phyloP scores from a whole-genome alignment of 108 stramenopile genomes.

The Discostella pseudostelligera region DNA sequence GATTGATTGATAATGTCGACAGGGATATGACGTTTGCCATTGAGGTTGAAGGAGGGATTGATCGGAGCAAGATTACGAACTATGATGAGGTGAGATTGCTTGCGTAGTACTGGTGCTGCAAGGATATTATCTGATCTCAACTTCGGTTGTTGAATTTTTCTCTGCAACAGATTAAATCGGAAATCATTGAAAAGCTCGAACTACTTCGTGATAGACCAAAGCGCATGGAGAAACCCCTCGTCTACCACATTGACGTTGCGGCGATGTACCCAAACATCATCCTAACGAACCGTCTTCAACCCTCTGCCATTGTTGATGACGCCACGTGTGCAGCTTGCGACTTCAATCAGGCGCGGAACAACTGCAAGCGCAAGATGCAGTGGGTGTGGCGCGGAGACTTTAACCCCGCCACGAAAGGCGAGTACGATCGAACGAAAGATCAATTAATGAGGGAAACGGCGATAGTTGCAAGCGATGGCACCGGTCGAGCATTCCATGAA shows the following conservation, averaged over 20 bases:
- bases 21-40: conserved; percentile 95
- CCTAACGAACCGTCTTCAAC: conserved; percentile 97
- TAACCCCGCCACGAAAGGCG: conserved; percentile 82
- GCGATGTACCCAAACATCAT: conserved; percentile 99
- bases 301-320: conserved; percentile 94
- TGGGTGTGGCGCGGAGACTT: conserved; percentile 99
- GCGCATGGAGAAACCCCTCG: conserved; percentile 88
- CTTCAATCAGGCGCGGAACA: conserved; percentile 92
- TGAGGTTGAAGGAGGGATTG: conserved; percentile 94
- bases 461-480: conserved; percentile 53
- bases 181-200: conserved; percentile 93
- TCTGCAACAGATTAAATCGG: conserved; percentile 13
- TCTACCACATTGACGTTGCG: conserved; percentile 98
- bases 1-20: conserved; percentile 95
- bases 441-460: conserved; percentile 81
- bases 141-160: no score
- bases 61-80: conserved; percentile 87
- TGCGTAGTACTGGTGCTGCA: no score
- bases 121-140: no score
- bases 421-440: conserved; percentile 85
- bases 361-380: conserved; percentile 96
- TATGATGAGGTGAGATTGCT: conserved; percentile 98
- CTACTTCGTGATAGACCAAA: conserved; percentile 92
- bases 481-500: conserved; percentile 71
- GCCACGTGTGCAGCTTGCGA: conserved; percentile 96